Evolutionary conservation across 192 early-diverging fungal species (phyloP).

Genomic region (Coemansia umbellata): DNA sequence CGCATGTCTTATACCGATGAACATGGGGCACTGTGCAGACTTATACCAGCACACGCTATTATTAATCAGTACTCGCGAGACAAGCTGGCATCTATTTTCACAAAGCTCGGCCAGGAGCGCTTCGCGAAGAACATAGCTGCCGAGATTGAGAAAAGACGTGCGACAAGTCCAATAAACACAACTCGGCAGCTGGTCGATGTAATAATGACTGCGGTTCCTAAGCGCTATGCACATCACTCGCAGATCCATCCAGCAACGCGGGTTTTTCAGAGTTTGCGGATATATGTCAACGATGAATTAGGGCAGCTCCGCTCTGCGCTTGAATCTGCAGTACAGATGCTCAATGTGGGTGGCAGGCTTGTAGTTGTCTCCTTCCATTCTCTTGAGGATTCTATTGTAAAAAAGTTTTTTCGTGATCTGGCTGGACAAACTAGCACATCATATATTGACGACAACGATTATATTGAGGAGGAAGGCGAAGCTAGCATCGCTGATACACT

Average conservation of each 20-base stretch:
- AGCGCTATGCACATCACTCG: constrained; percentile 23
- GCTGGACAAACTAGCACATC: too few relatives aligned
- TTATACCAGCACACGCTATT: constrained; percentile 59
- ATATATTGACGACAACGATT: too few relatives aligned
- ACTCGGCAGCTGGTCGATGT: constrained; percentile 57
- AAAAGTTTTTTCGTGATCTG: constrained; percentile 50
- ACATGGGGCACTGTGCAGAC: constrained; percentile 20
- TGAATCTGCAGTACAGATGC: constrained; percentile 48
- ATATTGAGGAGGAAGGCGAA: too few relatives aligned
- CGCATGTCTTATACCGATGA: constrained; percentile 53
- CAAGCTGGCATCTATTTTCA: constrained; percentile 63
- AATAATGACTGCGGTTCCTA: constrained; percentile 52
- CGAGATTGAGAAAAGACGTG: constrained; percentile 57
- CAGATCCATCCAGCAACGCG: constrained; percentile 54
- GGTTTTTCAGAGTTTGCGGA: constrained; percentile 60
- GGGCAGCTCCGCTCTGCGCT: constrained; percentile 56
- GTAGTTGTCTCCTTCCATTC: constrained; percentile 72
- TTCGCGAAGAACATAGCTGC: constrained; percentile 56
- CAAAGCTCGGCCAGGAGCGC: constrained; percentile 64
- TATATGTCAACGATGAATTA: constrained; percentile 72
- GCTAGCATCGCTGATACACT: neutral
- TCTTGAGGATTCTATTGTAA: constrained; percentile 69
- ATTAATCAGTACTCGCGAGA: constrained; percentile 60
- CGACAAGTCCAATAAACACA: constrained; percentile 48
- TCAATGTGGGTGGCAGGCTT: constrained; percentile 53